Evolutionary conservation across 495 filamentous ascomycete genomes (phyloP).

Genomic region (Jackrogersella minutella): DNA sequence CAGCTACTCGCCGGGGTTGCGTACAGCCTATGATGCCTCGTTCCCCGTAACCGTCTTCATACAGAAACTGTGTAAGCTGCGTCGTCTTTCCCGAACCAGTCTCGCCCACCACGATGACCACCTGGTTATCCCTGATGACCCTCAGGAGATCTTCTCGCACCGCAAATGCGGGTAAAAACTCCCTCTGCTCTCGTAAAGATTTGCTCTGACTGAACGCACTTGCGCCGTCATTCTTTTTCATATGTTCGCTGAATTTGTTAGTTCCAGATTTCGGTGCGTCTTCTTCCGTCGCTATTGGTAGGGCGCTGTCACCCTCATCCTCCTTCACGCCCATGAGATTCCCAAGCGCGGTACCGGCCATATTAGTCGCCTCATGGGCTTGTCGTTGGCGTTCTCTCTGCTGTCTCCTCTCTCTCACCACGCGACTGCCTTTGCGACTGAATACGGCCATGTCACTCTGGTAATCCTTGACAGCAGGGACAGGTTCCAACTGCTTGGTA

Average conservation of each 20-base stretch:
- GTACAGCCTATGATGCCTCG: conserved; percentile 93
- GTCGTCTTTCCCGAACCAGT: conserved; percentile 98
- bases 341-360: conserved; percentile 89
- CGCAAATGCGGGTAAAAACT: conserved; percentile 95
- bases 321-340: conserved; percentile 96
- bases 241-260: conserved; percentile 88
- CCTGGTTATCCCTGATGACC: conserved; percentile 96
- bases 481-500: conserved; percentile 95
- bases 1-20: conserved; percentile 92
- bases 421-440: conserved; percentile 91
- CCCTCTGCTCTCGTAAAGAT: conserved; percentile 86
- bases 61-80: conserved; percentile 92
- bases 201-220: conserved; percentile 95
- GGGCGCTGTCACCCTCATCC: conserved; percentile 90
- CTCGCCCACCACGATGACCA: conserved; percentile 94
- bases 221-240: conserved; percentile 89
- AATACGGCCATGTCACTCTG: conserved; percentile 99
- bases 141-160: conserved; percentile 94
- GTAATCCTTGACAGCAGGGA: conserved; percentile 89
- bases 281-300: conserved; percentile 77
- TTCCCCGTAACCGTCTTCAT: conserved; percentile 91
- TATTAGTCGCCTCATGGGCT: conserved; percentile 92
- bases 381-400: conserved; percentile 95
- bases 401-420: conserved; percentile 88
- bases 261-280: conserved; percentile 53